These are phyloP conservation scores for Solanum appendiculatum DNA, from an alignment of 257 asterid species.

Conservation along the genomic window DNA sequence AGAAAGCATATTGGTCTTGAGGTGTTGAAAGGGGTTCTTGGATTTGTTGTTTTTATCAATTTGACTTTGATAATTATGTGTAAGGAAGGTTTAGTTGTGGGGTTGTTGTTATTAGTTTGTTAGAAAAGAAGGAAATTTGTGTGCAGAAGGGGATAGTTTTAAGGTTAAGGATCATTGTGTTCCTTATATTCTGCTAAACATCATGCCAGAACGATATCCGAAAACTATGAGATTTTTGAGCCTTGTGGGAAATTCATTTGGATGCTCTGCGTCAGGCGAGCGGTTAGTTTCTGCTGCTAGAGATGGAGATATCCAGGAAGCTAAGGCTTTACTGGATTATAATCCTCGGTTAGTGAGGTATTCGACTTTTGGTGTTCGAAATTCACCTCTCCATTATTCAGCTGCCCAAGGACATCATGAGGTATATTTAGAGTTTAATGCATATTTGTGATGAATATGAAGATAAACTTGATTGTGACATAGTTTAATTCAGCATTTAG, in stretches of 20 bases:
- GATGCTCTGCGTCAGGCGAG: slow-evolving; percentile 93
- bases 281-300: slow-evolving; percentile 87
- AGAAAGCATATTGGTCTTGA: slow-evolving; percentile 12
- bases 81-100: slow-evolving; percentile 24
- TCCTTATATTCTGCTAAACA: not conserved
- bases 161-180: not conserved
- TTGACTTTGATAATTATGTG: slow-evolving; percentile 13
- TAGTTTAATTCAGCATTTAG: not conserved
- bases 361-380: slow-evolving; percentile 81
- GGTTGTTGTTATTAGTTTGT: slow-evolving; percentile 36
- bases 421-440: slow-evolving; percentile 24
- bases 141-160: not conserved
- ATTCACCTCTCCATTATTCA: slow-evolving; percentile 86
- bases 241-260: slow-evolving; percentile 83
- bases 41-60: slow-evolving; percentile 13
- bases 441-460: not conserved
- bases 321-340: slow-evolving; percentile 80
- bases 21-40: slow-evolving; percentile 22
- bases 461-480: not conserved
- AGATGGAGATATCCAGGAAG: slow-evolving; percentile 92
- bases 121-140: slow-evolving; percentile 23
- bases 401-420: slow-evolving; percentile 94
- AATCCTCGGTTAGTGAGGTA: slow-evolving; percentile 81
- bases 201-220: slow-evolving; percentile 3
- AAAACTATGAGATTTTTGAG: slow-evolving; percentile 57